phyloP scores from a whole-genome alignment of 768 basidiomycete species.

The Podaxis mareebaensis region DNA sequence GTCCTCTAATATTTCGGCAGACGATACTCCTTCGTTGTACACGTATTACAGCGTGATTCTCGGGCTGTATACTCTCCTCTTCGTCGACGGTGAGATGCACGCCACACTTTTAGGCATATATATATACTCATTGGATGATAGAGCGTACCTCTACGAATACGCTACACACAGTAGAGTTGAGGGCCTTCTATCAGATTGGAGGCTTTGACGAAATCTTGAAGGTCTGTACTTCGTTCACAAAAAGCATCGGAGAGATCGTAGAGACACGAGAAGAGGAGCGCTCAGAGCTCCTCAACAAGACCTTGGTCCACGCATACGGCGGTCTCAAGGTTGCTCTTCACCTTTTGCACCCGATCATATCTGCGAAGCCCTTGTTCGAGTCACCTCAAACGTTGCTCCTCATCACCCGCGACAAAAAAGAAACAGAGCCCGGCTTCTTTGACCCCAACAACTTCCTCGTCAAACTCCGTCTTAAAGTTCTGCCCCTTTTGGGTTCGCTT shows the following conservation, averaged over 20 bases:
- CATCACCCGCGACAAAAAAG: constrained; percentile 74
- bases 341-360: constrained; percentile 73
- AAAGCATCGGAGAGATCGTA: constrained; percentile 56
- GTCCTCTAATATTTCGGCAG: constrained; percentile 17
- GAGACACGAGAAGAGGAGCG: constrained; percentile 56
- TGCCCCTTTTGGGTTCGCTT: constrained; percentile 66
- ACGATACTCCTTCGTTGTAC: constrained; percentile 35
- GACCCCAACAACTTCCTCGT: constrained; percentile 88
- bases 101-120: constrained; percentile 9
- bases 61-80: constrained; percentile 43
- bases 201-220: constrained; percentile 71
- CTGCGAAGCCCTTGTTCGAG: constrained; percentile 80
- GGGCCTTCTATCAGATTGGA: constrained; percentile 67
- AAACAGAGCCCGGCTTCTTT: constrained; percentile 77
- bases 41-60: constrained; percentile 51
- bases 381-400: constrained; percentile 79
- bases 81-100: constrained; percentile 46
- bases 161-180: constrained; percentile 81
- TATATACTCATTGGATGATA: constrained; percentile 31
- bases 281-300: constrained; percentile 55
- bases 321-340: constrained; percentile 82
- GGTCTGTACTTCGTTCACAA: constrained; percentile 54
- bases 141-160: constrained; percentile 75
- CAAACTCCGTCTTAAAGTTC: constrained; percentile 65
- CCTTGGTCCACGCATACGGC: constrained; percentile 74